Base-by-base conservation (phyloP, 2,329 filamentous ascomycete species). In the Fusarium caatingaense region DNA sequence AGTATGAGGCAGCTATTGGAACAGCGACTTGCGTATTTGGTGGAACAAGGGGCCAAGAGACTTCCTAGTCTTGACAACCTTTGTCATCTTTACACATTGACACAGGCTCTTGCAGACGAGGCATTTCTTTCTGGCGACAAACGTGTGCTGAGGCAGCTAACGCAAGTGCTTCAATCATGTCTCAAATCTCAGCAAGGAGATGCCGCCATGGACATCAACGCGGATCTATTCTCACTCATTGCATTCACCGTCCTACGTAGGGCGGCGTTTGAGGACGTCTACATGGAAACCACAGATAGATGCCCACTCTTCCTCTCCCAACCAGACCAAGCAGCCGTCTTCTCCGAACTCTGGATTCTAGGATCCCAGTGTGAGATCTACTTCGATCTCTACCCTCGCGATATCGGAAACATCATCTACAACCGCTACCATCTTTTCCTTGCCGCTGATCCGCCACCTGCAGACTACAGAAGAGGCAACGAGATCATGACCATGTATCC, bases 401-500 rank as follows among this genome's bases (percentile, higher is more conserved):
- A 71, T 15, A 61, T 71, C 6, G 68, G 68, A 27, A 47, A 41
- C 7, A 40, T 69, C 7, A 59, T 70, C 11, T 71, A 58, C 32
- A 44, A 41, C 11, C 64, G 66, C 6, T 70, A 71, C 8, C 54
- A 50, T 13, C 42, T 48, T 6, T 61, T 70, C 25, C 66, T 71
- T 6, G 23, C 58, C 6, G 21, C 23, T 16, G 42, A 58, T 8
- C 68, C 66, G 2, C 68, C 68, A 0, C 46, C 50, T 21, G 63
- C 60, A 5, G 66, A 69, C 20, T 62, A 71, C n/a, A 58, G 68
- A 46, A 48, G 37, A 23, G 40, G 42, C n/a, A 69, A 71, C 21
- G 68, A 71, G 49, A 71, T 71, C 23, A 71, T 71, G 66, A 71
- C 68, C 23, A 71, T 71, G 68, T 71, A 71, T 27, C 64, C 68